Conservation (phyloP, 148 eudicot species). For the Chenopodium formosanum region DNA sequence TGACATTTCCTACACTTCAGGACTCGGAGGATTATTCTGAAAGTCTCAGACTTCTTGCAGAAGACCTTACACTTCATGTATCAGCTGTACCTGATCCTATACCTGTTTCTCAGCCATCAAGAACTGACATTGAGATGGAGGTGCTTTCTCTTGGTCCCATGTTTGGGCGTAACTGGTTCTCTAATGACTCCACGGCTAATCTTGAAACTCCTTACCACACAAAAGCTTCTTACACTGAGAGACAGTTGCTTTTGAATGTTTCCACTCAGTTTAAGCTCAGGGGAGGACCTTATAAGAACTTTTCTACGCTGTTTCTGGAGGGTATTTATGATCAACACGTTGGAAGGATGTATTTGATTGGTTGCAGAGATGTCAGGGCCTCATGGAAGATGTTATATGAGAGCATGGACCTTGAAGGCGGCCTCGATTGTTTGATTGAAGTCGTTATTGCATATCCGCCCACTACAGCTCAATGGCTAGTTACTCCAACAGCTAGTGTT, state of each 20-base stretch:
- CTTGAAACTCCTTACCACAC: conserved; percentile 37
- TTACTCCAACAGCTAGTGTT: conserved; percentile 62
- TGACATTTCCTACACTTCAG: conserved; percentile 74
- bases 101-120: conserved; percentile 32
- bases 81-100: conserved; percentile 54
- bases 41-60: conserved; percentile 63
- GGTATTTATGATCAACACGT: conserved; percentile 74
- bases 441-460: conserved; percentile 76
- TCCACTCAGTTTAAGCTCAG: conserved; percentile 59
- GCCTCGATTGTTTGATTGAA: conserved; percentile 73
- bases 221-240: conserved; percentile 50
- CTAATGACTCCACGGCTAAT: conserved; percentile 28
- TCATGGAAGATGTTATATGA: conserved; percentile 61
- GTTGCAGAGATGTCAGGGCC: conserved; percentile 77
- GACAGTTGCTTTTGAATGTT: conserved; percentile 69
- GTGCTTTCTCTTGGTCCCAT: conserved; percentile 71
- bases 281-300: conserved; percentile 33
- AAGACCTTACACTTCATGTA: conserved; percentile 78
- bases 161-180: conserved; percentile 53
- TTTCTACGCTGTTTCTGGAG: conserved; percentile 67
- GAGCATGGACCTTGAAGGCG: conserved; percentile 62
- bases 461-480: conserved; percentile 71
- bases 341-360: conserved; percentile 82
- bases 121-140: conserved; percentile 52
- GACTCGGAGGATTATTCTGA: conserved; percentile 37